Evolutionary conservation across 2,329 filamentous ascomycete genomes (phyloP).

Genomic region (Didymella exigua): DNA sequence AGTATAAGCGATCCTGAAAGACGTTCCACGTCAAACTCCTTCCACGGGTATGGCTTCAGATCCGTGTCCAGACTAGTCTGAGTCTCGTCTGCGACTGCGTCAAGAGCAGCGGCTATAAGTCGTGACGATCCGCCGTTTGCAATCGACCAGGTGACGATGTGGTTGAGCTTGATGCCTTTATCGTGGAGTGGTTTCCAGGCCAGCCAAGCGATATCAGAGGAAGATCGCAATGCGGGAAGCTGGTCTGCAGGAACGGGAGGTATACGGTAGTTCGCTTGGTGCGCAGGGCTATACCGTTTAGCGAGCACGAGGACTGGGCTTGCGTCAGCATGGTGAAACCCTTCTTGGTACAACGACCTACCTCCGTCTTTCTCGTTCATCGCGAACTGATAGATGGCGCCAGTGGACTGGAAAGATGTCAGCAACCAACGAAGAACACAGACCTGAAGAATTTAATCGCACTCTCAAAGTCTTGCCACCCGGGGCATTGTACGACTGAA

Average conservation of each 20-base stretch:
- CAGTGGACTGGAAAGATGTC: neutral
- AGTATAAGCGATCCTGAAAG: neutral
- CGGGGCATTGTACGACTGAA: conserved; percentile 4
- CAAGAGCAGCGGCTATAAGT: conserved; percentile 4
- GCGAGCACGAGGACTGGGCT: neutral
- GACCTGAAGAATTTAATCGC: neutral
- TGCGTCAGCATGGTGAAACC: neutral
- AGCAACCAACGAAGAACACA: neutral
- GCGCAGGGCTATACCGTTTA: conserved; percentile 3
- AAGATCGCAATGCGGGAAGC: neutral
- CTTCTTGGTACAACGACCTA: neutral
- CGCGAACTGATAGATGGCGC: conserved; percentile 5
- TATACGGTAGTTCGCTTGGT: conserved; percentile 6
- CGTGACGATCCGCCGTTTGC: neutral
- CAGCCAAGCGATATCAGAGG: conserved; percentile 9
- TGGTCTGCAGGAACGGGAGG: neutral
- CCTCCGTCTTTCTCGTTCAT: conserved; percentile 9
- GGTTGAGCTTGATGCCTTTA: conserved; percentile 6
- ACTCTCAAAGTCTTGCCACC: neutral
- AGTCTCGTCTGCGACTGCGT: neutral
- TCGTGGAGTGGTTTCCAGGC: conserved; percentile 10
- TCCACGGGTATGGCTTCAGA: conserved; percentile 6
- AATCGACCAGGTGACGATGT: conserved; percentile 9
- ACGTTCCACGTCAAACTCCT: neutral
- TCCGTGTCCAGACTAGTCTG: neutral